Conservation (phyloP, 176 grass and related monocot genomes). For the Elaeis guineensis region DNA sequence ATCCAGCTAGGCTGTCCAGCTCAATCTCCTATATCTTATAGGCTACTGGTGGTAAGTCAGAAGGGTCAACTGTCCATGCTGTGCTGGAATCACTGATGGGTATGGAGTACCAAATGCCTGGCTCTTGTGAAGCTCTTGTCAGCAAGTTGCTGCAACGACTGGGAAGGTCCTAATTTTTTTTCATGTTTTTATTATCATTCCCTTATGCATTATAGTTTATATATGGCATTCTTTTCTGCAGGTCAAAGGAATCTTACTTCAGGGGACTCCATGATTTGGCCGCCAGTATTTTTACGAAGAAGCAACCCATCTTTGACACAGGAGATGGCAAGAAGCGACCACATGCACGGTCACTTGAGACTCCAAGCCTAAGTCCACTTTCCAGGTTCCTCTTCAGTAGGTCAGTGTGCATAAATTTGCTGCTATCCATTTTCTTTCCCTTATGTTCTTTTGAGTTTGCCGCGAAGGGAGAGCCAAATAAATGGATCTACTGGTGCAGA, state of each 20-base stretch:
- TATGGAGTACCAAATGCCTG: slow-evolving; percentile 71
- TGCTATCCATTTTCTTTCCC: slow-evolving; percentile 6
- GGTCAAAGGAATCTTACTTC: slow-evolving; percentile 69
- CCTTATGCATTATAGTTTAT: neutral
- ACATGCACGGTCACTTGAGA: slow-evolving; percentile 34
- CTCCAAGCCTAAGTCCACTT: slow-evolving; percentile 68
- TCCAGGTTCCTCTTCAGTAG: slow-evolving; percentile 90
- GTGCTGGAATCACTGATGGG: slow-evolving; percentile 74
- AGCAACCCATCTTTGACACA: slow-evolving; percentile 19
- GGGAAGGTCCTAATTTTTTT: slow-evolving; percentile 39
- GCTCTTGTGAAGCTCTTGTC: slow-evolving; percentile 68
- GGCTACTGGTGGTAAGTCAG: slow-evolving; percentile 64
- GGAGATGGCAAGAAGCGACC: slow-evolving; percentile 42
- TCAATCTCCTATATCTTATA: slow-evolving; percentile 15
- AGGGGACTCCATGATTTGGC: slow-evolving; percentile 58
- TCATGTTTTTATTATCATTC: slow-evolving; percentile 11
- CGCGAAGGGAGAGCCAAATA: slow-evolving; percentile 4
- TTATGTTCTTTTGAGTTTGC: slow-evolving; percentile 1
- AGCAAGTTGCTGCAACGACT: slow-evolving; percentile 55
- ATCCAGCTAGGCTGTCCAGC: too few relatives aligned
- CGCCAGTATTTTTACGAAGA: slow-evolving; percentile 46
- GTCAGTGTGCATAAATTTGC: slow-evolving; percentile 31
- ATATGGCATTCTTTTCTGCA: slow-evolving; percentile 14
- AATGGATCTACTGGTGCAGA: slow-evolving; percentile 31
- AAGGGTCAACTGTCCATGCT: slow-evolving; percentile 31